A percentile compares a stretch with the other conserved stretches of the same genome.
These are phyloP conservation scores for Fusarium paranaense DNA, from an alignment of 2,329 filamentous ascomycete species.

Conservation along the genomic window DNA sequence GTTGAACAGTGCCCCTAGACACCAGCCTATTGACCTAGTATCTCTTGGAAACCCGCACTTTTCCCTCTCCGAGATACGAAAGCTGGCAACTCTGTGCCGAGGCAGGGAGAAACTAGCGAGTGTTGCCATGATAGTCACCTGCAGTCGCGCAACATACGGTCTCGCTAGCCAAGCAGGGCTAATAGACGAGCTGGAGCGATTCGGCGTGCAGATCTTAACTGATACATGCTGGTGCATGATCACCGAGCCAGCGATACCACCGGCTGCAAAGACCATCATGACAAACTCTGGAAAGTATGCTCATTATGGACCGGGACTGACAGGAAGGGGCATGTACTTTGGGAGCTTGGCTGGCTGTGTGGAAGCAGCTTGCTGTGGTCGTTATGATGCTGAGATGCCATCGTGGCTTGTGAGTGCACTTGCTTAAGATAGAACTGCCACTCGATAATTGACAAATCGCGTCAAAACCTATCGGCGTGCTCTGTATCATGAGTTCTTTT, in stretches of 20 bases:
- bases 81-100: constrained; percentile 46
- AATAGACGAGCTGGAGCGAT: constrained; percentile 46
- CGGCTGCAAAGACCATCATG: constrained; percentile 48
- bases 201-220: constrained; percentile 54
- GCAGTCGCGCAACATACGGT: constrained; percentile 3
- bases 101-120: constrained; percentile 37
- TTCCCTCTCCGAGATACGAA: constrained; percentile 51
- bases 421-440: not conserved
- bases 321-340: constrained; percentile 40
- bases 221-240: constrained; percentile 64
- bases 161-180: constrained; percentile 43
- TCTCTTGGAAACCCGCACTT: constrained; percentile 61
- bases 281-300: constrained; percentile 61
- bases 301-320: constrained; percentile 52
- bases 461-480: not conserved
- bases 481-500: too few relatives aligned
- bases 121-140: constrained; percentile 32
- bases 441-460: not conserved
- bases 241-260: constrained; percentile 52
- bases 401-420: constrained; percentile 5
- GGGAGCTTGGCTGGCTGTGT: constrained; percentile 41
- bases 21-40: constrained; percentile 48
- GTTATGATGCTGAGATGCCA: constrained; percentile 5
- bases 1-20: constrained; percentile 23
- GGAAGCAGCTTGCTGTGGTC: constrained; percentile 33